phyloP scores from a whole-genome alignment of 192 early-diverging fungal species.

The Coemansia sp. region DNA sequence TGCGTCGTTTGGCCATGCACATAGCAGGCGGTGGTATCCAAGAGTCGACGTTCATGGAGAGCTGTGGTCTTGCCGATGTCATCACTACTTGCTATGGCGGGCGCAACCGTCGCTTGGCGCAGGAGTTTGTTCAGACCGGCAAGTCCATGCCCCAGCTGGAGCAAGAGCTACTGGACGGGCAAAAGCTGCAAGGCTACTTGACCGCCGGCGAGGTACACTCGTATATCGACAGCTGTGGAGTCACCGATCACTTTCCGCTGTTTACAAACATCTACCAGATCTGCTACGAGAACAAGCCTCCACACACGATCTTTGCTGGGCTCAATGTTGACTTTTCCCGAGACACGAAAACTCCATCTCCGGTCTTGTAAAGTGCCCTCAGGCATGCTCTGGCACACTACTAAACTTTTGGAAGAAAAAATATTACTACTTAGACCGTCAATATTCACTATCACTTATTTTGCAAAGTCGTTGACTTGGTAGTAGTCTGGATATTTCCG shows the following conservation, averaged over 20 bases:
- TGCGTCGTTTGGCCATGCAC: conserved; percentile 88
- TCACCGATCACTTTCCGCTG: conserved; percentile 82
- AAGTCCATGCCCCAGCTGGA: conserved; percentile 94
- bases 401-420: neutral
- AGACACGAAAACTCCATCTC: conserved; percentile 33
- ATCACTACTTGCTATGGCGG: conserved; percentile 98
- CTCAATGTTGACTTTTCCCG: conserved; percentile 58
- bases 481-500: conserved; percentile 89
- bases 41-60: conserved; percentile 96
- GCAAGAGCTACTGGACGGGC: conserved; percentile 91
- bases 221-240: conserved; percentile 70
- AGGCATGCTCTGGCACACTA: neutral
- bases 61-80: conserved; percentile 95
- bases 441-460: neutral
- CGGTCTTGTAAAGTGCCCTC: neutral
- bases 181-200: conserved; percentile 95
- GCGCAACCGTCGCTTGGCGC: conserved; percentile 92
- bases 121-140: conserved; percentile 88
- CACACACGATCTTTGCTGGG: conserved; percentile 66
- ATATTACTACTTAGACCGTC: conserved; percentile 3
- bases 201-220: conserved; percentile 87
- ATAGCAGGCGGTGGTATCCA: conserved; percentile 81
- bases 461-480: conserved; percentile 58
- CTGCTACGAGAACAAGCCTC: conserved; percentile 77
- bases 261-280: conserved; percentile 94